phyloP scores from a whole-genome alignment of 2,329 filamentous ascomycete genomes.

The Mycocentrospora acerina region DNA sequence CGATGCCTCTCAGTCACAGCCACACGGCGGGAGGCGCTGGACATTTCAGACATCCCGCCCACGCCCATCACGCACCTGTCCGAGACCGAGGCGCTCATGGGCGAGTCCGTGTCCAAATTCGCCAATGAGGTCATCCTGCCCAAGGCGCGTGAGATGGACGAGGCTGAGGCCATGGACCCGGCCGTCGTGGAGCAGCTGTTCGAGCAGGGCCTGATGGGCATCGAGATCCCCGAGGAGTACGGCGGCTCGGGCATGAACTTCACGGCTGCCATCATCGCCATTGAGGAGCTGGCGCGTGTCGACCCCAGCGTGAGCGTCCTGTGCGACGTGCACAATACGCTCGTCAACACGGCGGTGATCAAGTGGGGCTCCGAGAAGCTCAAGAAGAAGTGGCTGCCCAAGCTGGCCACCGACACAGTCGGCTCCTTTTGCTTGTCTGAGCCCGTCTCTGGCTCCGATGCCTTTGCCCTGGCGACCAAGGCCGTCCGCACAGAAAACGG shows the following conservation, averaged over 20 bases:
- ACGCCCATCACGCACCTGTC: constrained; percentile 93
- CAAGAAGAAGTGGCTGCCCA: constrained; percentile 87
- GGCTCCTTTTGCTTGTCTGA: constrained; percentile 91
- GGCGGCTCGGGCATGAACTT: constrained; percentile 99
- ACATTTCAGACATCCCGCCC: constrained; percentile 74
- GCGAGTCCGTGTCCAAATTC: constrained; percentile 87
- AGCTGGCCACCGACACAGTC: constrained; percentile 84
- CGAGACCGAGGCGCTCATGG: constrained; percentile 86
- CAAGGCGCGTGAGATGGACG: constrained; percentile 95
- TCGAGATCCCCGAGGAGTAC: constrained; percentile 97
- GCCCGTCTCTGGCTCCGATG: constrained; percentile 89
- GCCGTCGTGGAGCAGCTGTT: constrained; percentile 87
- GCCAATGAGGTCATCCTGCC: constrained; percentile 85
- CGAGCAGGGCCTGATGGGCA: constrained; percentile 94
- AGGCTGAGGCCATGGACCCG: constrained; percentile 91
- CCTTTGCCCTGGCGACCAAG: constrained; percentile 91
- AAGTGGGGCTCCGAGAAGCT: constrained; percentile 77
- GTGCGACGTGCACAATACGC: constrained; percentile 96
- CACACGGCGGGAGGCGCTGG: constrained; percentile 40
- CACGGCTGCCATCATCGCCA: constrained; percentile 90
- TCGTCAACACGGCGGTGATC: constrained; percentile 90
- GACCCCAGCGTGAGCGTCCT: constrained; percentile 94
- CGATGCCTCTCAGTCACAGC: constrained; percentile 48
- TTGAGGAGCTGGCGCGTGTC: constrained; percentile 91
- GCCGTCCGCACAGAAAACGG: constrained; percentile 80